Percentiles rank a stretch among this genome's conserved stretches.
These are phyloP conservation scores for Taphrina flavorubra DNA, from an alignment of 1,139 yeast species.

Conservation along the genomic window DNA sequence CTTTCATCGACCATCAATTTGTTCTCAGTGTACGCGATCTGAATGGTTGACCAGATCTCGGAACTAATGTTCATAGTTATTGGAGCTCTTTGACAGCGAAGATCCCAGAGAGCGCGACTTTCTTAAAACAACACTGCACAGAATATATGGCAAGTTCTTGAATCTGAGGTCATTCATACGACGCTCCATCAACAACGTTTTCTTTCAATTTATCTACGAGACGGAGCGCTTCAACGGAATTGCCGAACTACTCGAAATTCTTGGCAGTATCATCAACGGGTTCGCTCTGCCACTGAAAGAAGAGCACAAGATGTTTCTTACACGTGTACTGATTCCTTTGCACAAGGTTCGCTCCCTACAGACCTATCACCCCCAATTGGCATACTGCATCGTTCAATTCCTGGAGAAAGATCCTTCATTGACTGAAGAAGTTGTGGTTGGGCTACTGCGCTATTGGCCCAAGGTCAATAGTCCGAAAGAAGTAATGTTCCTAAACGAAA, in stretches of 20 bases:
- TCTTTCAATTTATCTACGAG: constrained; percentile 90
- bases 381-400: constrained; percentile 95
- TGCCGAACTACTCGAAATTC: constrained; percentile 89
- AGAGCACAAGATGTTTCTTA: constrained; percentile 89
- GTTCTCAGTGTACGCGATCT: constrained; percentile 58
- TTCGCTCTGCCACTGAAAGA: constrained; percentile 96
- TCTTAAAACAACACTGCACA: constrained; percentile 88
- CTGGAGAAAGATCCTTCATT: constrained; percentile 88
- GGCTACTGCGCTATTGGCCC: constrained; percentile 94
- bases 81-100: constrained; percentile 92
- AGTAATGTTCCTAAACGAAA: constrained; percentile 91
- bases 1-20: constrained; percentile 88
- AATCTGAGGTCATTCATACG: constrained; percentile 89
- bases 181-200: constrained; percentile 88
- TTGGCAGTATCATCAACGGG: constrained; percentile 91
- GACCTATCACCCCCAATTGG: constrained; percentile 92
- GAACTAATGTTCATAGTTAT: constrained; percentile 51
- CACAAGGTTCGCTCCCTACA: constrained; percentile 90
- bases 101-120: constrained; percentile 97
- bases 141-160: constrained; percentile 93
- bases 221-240: constrained; percentile 96
- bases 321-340: constrained; percentile 86
- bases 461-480: constrained; percentile 94
- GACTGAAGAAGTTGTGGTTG: constrained; percentile 95
- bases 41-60: background rate